Evolutionary conservation across 495 filamentous ascomycete species (phyloP), one percentile per base, ranked within the genome.

Genomic region (Penicillium lagena): DNA sequence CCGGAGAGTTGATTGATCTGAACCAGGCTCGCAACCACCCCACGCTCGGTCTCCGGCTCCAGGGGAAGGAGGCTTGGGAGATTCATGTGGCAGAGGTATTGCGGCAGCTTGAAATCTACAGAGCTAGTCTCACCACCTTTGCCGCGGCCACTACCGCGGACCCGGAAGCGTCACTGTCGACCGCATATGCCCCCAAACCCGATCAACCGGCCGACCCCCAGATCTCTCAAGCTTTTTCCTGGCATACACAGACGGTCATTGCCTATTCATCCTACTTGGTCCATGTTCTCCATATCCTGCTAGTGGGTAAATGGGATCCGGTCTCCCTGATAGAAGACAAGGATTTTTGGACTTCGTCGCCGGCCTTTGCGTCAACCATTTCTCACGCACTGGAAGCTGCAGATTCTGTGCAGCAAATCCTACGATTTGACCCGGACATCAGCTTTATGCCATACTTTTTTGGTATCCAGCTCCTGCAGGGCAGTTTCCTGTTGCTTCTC

Each of bases 391-490:
- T 93, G 12, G 80, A 85, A 11, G 87, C 86, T 0, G 86, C 87
- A 1, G 84, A 90, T 62, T 86, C 87, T 12, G 82, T 90, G 46
- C 82, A 80, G 64, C 83, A 88, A 54, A 88, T 93, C 42, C 75
- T 90, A n/a, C 84, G 89, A 46, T 86, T 81, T 55, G 87, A 93
- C 59, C 85, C 87, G 0, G 86, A 89, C 39, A 75, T 90, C 30
- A 87, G 87, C 54, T 90, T 90, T 64, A 93, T 90, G 85, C 87
- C 87, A 6, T 90, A 89, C 68, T 88, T 93, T 60, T 93, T 89
- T 56, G 87, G 87, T 39, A 90, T 93, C 51, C 89, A 90, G 51
- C 73, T 93, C 0, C 68, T 93, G 4, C 87, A 90, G 56, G 86
- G 87, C 7, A 89, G 86, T 35, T 93, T 90, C 62, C 66, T 93